phyloP scores from a whole-genome alignment of 2,329 filamentous ascomycete genomes.

The Xylaria sp. region DNA sequence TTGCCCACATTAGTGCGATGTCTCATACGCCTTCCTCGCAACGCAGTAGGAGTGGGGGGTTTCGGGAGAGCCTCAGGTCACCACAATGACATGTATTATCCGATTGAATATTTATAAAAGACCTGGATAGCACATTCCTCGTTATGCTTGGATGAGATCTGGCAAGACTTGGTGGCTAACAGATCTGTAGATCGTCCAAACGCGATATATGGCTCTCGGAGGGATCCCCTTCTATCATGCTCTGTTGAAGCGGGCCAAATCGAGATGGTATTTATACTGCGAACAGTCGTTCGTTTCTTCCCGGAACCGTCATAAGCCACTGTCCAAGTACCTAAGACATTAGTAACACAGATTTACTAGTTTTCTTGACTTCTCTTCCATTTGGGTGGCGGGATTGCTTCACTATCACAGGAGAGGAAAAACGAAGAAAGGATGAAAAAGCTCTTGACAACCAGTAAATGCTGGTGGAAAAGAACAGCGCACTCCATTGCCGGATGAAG shows the following conservation, averaged over 20 bases:
- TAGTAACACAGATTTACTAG: background rate
- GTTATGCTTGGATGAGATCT: background rate
- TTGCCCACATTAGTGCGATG: background rate
- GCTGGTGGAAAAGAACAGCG: background rate
- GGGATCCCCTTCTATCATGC: background rate
- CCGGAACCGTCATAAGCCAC: background rate
- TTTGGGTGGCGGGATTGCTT: background rate
- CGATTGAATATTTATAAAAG: background rate
- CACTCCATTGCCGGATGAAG: background rate
- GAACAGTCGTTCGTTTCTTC: background rate
- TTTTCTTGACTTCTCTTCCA: background rate
- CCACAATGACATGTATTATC: background rate
- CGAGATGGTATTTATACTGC: background rate
- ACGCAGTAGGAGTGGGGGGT: background rate
- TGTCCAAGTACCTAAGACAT: background rate
- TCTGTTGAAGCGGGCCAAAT: background rate
- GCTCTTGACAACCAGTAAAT: background rate
- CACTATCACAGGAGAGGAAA: background rate
- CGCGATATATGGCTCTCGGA: background rate
- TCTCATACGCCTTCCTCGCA: background rate
- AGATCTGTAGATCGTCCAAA: slow-evolving; percentile 2
- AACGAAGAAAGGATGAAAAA: background rate
- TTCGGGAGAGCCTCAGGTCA: background rate
- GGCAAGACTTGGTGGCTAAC: slow-evolving; percentile 4
- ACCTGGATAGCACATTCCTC: background rate